Evolutionary conservation across 352 stramenopile species (phyloP), one percentile per base, ranked within the genome.

Genomic region (Globisporangium splendens): DNA sequence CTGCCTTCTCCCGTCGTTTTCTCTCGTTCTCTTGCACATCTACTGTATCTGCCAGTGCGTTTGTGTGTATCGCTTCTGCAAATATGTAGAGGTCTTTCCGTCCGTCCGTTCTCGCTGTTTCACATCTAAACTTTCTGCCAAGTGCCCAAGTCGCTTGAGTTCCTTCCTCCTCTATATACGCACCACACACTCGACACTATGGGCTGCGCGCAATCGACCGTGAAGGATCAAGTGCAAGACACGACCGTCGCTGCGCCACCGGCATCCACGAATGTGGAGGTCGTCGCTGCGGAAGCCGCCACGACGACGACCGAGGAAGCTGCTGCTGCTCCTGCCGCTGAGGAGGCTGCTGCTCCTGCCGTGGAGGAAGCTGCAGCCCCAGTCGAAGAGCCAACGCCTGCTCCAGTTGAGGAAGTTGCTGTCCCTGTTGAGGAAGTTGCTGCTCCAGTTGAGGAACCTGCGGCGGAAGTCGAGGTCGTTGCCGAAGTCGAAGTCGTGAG

Each of bases 191-290:
- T 28, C 42, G 21, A 42, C 56, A 28, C 20, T n/a, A 89, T 89
- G 79, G 79, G 79, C 68, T 89, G 79, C 79, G 66, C 61, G 56
- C 76, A 87, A 69, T 89, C 79, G 53, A 84, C 72, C 51, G 60
- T 67, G 55, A 79, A 72, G 61, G 68, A 83, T 28, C 68, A 80
- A 46, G 69, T 85, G 42, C 49, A 78, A 17, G 70, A 79, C 54
- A 48, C 46, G 8, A 24, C 46, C 18, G 53, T 52, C 33, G 44
- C 48, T 8, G 56, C 24, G 15, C 54, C 46, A 56, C 24, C 24
- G 24, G 24, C 24, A 7, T 31, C 24, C 7, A 31, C 24, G 24
- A 7, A 31, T 7, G 41, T 50, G 8, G 38, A 48, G 46, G 62
- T 51, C 17, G 61, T 62, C 15, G 56, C 42, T 35, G 52, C 60